Conservation (phyloP, 2,329 filamentous ascomycete genomes). For the Ceratocystis smalleyi region DNA sequence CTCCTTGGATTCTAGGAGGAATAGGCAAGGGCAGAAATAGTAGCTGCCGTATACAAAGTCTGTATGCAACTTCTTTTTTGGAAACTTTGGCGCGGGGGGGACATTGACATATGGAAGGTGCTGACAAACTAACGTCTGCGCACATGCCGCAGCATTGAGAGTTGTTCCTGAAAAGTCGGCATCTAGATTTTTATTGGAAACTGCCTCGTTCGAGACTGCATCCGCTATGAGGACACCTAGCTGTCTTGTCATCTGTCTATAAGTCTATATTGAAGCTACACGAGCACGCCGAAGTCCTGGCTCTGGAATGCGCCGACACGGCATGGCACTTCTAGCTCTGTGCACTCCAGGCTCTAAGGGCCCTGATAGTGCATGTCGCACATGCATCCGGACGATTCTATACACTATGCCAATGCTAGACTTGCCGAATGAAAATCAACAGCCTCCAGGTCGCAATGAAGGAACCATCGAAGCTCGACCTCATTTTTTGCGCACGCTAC, state of each 20-base stretch:
- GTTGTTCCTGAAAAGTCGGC: neutral
- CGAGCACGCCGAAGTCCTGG: neutral
- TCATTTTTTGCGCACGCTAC: neutral
- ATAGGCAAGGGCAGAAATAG: conserved; percentile 5
- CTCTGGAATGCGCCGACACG: neutral
- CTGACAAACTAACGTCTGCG: neutral
- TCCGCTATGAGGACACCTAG: neutral
- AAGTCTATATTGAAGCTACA: neutral
- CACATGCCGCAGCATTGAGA: neutral
- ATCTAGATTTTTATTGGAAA: neutral
- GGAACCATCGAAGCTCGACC: neutral
- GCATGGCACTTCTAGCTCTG: neutral
- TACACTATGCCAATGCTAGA: neutral
- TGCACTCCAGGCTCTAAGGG: neutral
- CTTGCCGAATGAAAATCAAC: neutral
- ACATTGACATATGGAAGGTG: neutral
- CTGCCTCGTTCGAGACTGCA: neutral
- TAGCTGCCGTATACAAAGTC: neutral
- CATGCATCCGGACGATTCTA: neutral
- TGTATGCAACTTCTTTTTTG: neutral
- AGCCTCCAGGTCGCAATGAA: neutral
- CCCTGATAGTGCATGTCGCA: neutral
- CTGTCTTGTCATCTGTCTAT: neutral
- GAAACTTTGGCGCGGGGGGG: neutral
- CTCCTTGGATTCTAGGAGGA: neutral